Evolutionary conservation across 2,329 filamentous ascomycete species (phyloP).

Genomic region (Neonectria coccinea): DNA sequence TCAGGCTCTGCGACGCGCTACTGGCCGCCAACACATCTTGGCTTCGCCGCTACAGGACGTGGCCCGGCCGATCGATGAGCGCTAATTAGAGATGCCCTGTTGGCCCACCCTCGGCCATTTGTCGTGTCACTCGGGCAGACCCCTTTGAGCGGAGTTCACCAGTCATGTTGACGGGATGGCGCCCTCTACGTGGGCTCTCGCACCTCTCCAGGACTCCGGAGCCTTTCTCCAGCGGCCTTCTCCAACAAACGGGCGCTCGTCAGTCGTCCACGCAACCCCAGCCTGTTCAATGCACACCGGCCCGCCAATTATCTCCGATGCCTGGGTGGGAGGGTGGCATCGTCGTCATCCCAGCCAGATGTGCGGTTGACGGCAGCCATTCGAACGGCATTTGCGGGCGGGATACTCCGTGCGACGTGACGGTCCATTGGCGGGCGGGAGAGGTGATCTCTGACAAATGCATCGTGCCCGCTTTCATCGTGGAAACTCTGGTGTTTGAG

Average conservation of each 20-base stretch:
- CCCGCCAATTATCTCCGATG: conserved; percentile 32
- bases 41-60: conserved; percentile 42
- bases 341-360: conserved; percentile 14
- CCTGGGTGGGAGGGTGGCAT: conserved; percentile 14
- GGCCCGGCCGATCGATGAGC: conserved; percentile 42
- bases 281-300: conserved; percentile 22
- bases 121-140: conserved; percentile 12
- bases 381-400: neutral
- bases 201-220: conserved; percentile 3
- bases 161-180: conserved; percentile 3
- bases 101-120: conserved; percentile 18
- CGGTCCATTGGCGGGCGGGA: neutral
- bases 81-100: conserved; percentile 31
- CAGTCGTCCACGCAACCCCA: conserved; percentile 18
- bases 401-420: neutral
- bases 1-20: conserved; percentile 20
- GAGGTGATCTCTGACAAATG: neutral
- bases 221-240: conserved; percentile 6
- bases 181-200: conserved; percentile 7
- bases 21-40: conserved; percentile 37
- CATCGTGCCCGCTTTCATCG: neutral
- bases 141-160: conserved; percentile 3
- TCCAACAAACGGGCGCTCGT: conserved; percentile 13
- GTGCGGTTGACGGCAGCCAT: neutral
- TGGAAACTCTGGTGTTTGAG: neutral